phyloP scores from a whole-genome alignment of 768 basidiomycete species.

The Hericium rajendrae region DNA sequence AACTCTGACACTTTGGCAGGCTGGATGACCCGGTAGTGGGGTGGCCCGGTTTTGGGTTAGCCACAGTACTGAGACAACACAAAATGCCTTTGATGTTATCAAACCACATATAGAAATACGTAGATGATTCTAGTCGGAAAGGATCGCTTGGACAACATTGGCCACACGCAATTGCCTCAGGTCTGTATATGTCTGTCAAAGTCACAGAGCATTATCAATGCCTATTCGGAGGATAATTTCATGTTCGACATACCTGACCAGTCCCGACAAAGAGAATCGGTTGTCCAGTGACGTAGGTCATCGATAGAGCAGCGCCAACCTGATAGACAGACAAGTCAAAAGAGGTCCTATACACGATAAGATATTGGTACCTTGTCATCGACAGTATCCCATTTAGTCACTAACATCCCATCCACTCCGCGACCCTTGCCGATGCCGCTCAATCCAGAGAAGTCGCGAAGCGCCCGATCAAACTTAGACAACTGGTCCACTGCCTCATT shows the following conservation, averaged over 20 bases:
- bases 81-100: too few relatives aligned
- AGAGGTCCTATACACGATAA: background rate
- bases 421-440: slow-evolving; percentile 58
- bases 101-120: too few relatives aligned
- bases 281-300: slow-evolving; percentile 99
- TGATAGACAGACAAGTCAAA: slow-evolving; percentile 20
- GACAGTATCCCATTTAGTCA: slow-evolving; percentile 99
- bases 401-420: slow-evolving; percentile 96
- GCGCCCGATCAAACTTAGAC: slow-evolving; percentile 89
- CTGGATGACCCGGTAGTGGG: too few relatives aligned
- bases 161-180: slow-evolving; percentile 80
- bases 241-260: slow-evolving; percentile 62
- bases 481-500: slow-evolving; percentile 99
- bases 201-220: background rate
- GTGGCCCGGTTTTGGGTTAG: too few relatives aligned
- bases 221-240: slow-evolving; percentile 2
- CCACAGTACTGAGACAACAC: too few relatives aligned
- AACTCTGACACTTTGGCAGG: too few relatives aligned
- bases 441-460: slow-evolving; percentile 84
- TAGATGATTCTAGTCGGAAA: slow-evolving; percentile 46
- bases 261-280: slow-evolving; percentile 98
- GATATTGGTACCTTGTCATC: slow-evolving; percentile 68
- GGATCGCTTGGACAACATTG: slow-evolving; percentile 89
- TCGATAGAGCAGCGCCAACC: slow-evolving; percentile 97
- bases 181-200: slow-evolving; percentile 85